Percentiles rank a stretch among this genome's conserved stretches.
These are phyloP conservation scores for Candida pini DNA, from an alignment of 805 yeast genomes.

Conservation along the genomic window DNA sequence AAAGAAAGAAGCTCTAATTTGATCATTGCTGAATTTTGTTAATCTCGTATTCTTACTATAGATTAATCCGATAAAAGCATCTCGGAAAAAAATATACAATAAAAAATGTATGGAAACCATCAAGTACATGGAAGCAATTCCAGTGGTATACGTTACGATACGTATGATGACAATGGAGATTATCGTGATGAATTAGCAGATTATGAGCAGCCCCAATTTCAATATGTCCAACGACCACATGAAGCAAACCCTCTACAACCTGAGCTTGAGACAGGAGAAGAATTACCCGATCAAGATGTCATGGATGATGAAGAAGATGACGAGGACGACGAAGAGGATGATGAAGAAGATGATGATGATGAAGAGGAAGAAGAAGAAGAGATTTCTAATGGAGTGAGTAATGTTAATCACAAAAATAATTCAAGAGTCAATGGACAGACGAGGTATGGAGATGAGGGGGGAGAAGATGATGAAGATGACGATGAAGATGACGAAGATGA, in stretches of 20 bases:
- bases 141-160: constrained; percentile 15
- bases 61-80: not conserved
- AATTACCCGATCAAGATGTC: no score
- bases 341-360: constrained; percentile 1
- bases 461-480: not conserved
- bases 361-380: no score
- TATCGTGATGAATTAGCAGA: constrained; percentile 11
- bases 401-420: no score
- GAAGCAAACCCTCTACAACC: constrained; percentile 1
- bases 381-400: no score
- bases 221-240: constrained; percentile 1
- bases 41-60: no score
- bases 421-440: not conserved
- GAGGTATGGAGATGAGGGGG: not conserved
- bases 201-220: constrained; percentile 9
- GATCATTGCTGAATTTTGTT: no score
- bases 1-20: no score
- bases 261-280: no score
- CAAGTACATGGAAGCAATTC: constrained; percentile 2
- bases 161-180: constrained; percentile 10
- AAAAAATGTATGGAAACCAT: not conserved
- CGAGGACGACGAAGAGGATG: constrained; percentile 1
- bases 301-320: not conserved
- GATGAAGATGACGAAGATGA: constrained; percentile 15
- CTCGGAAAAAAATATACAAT: not conserved